Evolutionary conservation across 208 protist genomes (phyloP), one percentile per base, ranked within the genome.

Genomic region (Leishmania aethiopica): DNA sequence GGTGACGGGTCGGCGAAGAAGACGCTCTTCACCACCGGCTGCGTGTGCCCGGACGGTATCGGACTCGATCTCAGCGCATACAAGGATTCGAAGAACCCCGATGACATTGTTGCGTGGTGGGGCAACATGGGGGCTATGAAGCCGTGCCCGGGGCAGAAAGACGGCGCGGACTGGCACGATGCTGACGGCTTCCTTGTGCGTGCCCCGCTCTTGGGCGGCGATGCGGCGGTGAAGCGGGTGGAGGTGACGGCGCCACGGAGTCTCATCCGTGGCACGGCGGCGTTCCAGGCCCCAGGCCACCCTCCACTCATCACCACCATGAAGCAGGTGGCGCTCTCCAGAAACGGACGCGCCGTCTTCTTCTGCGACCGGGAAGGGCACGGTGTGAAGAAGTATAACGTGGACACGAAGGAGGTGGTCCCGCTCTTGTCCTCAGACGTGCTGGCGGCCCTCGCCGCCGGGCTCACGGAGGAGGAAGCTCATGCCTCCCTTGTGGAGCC

Each of bases 331-430:
- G 76, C 75, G n/a, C 37, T 91, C 15, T 74, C 80, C 10, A 7
- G 49, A 1, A 80, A 91, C 64, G 80, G 83, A 53, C 75, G 70
- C 45, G n/a, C 80, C 37, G 45, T 91, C 57, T 91, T 91, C 75
- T 87, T 87, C 78, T 91, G 85, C 67, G 88, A 91, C 73, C 84
- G 88, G 45, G 85, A 91, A 60, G 88, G 88, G 60, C 88, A 91
- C 76, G 66, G 77, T 45, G 80, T 91, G 59, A 83, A 87, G 73
- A 89, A 91, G 88, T 89, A 89, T 82, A 91, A 91, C 75, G 60
- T 71, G 15, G 74, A 82, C 47, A 89, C 88, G 66, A 74, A 83
- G 40, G 88, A 91, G 75, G 78, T 89, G 40, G 85, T 91, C 53
- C 85, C 80, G 11, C 80, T 91, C 35, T 62, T 91, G 77, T 86